Percentiles rank a stretch among this genome's conserved stretches.
Conservation (phyloP, 2,329 filamentous ascomycete genomes). For the Pyrenochaeta sp. region DNA sequence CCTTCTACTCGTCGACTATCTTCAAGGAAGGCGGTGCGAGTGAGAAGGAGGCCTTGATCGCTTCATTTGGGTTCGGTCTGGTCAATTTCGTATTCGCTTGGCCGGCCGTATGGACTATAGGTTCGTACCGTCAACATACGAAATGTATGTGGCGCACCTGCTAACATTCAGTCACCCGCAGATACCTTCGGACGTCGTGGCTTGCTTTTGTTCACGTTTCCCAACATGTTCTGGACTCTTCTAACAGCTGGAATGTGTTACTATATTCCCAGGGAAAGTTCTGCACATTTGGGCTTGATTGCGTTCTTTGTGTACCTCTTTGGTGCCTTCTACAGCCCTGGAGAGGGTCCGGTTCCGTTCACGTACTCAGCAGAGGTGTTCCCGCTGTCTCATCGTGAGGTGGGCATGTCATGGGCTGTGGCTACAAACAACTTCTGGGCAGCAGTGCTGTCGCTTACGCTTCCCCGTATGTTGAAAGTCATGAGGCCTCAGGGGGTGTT, state of each 20-base stretch:
- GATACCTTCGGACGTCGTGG: constrained; percentile 59
- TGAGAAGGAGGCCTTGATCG: constrained; percentile 56
- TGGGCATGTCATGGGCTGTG: constrained; percentile 75
- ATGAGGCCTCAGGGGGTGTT: constrained; percentile 65
- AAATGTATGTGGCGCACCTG: too few species aligned
- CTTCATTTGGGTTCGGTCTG: constrained; percentile 66
- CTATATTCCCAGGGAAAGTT: constrained; percentile 53
- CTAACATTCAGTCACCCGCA: not conserved
- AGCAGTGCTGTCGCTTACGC: constrained; percentile 69
- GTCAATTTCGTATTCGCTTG: constrained; percentile 67
- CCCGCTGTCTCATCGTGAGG: constrained; percentile 73
- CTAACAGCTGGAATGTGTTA: constrained; percentile 62
- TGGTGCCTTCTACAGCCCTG: constrained; percentile 52
- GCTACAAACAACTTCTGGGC: constrained; percentile 70
- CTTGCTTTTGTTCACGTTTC: constrained; percentile 59
- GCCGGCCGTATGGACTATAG: constrained; percentile 66
- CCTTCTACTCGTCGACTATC: constrained; percentile 62
- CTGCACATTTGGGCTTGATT: constrained; percentile 59
- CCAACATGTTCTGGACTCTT: constrained; percentile 60
- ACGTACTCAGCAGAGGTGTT: constrained; percentile 66
- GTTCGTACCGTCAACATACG: not conserved
- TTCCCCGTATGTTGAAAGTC: constrained; percentile 64
- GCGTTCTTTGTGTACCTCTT: constrained; percentile 67
- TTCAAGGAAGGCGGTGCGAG: constrained; percentile 59
- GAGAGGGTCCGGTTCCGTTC: constrained; percentile 60